Base-by-base conservation (phyloP, 1,139 yeast species). In the Hanseniaspora sp. region DNA sequence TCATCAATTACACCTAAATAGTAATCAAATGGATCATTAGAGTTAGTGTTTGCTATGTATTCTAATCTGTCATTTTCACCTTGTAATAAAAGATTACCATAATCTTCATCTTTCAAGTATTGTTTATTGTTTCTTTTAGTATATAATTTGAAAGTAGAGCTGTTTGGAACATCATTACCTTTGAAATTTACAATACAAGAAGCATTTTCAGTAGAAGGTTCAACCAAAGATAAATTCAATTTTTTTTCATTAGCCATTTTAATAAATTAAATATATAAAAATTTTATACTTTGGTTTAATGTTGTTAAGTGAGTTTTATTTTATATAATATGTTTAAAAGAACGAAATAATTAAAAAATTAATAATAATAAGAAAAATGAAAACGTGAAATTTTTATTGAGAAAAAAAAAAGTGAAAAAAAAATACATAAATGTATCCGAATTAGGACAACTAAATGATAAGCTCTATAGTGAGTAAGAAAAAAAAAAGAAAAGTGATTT, bases 11-110 rank as follows among this genome's bases (percentile, higher is more conserved):
- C 73, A 3, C 88, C 95, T 51, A 86, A 72, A 44, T 80, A 74
- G 62, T 82, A 82, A 46, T 66, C 67, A 37, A 44, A 54, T 34
- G 62, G 59, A 55, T 67, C 63, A 56, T 60, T 55, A 55, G 64
- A 71, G 30, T 75, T 77, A n/a, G 71, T 71, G 12, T 66, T 68
- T 7, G 66, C 62, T 57, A 80, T 80, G 65, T 86, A 90, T 60
- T 82, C 90, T 57, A 90, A 72, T 35, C 77, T 75, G 2, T 76
- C 80, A 59, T 77, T 80, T 67, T 88, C 95, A 42, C 96, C 97
- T 64, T 86, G 95, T 52, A 86, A 63, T 35, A 83, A 67, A 12
- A 39, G 15, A 29, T 38, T 30, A 17, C 53, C 53, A n/a, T 23
- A 42, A 13, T 40, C 44, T 39, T 53, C 55, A 31, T 54, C 49